Conservation (phyloP, 2,329 filamentous ascomycete species). For the Stromatinia cepivora region DNA sequence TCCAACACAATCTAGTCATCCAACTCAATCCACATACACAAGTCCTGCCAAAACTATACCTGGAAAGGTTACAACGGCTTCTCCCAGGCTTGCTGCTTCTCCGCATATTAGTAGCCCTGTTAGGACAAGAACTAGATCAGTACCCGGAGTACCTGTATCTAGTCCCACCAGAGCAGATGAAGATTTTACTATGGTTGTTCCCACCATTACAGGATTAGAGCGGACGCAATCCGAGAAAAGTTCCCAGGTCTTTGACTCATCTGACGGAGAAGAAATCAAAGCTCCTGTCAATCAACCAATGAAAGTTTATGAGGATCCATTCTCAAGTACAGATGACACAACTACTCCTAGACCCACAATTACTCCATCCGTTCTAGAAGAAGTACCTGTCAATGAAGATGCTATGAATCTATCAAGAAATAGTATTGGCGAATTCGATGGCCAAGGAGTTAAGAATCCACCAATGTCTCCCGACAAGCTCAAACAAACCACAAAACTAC, state of each 20-base stretch:
- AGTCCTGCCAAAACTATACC: conserved; percentile 47
- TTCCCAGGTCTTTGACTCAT: conserved; percentile 44
- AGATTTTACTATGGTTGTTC: conserved; percentile 55
- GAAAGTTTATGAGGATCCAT: conserved; percentile 64
- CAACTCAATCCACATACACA: conserved; percentile 38
- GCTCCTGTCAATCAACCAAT: conserved; percentile 36
- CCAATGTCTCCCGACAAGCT: conserved; percentile 52
- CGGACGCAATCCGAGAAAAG: conserved; percentile 36
- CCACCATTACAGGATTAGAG: conserved; percentile 46
- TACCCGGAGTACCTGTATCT: conserved; percentile 31
- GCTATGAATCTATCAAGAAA: conserved; percentile 33
- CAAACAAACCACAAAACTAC: conserved; percentile 60
- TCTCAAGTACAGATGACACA: conserved; percentile 49
- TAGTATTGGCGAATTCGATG: conserved; percentile 26
- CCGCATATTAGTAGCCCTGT: conserved; percentile 31
- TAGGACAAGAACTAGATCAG: conserved; percentile 29
- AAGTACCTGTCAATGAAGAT: conserved; percentile 60
- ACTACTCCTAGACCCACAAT: conserved; percentile 49
- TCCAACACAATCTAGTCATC: conserved; percentile 36
- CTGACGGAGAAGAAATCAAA: conserved; percentile 43
- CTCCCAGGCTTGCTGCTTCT: conserved; percentile 25
- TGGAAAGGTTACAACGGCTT: conserved; percentile 30
- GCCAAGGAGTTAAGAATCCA: conserved; percentile 29
- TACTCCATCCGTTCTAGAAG: conserved; percentile 55
- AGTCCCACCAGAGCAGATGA: conserved; percentile 53